Base-by-base conservation (phyloP, 345 rosid genomes). In the Melaleuca quinquenervia region DNA sequence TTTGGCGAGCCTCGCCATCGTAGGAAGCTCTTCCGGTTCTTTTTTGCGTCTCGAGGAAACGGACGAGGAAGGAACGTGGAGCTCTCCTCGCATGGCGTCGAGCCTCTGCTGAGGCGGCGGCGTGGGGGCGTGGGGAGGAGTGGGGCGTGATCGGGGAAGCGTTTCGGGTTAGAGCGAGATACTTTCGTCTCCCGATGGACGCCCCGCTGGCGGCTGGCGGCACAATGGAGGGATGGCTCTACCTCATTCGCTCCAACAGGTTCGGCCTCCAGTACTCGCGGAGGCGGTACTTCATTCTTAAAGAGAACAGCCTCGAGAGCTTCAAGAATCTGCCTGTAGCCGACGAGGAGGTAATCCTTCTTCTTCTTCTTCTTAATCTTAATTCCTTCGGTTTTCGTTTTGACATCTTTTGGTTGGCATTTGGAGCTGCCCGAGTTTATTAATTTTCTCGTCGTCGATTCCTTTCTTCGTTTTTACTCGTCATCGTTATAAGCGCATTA, bases 191-290 rank as follows among this genome's bases (percentile, higher is more conserved):
- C 8, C 86, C 6, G 53, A 49, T 24, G 36, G 52, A 87, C 87
- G 7, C 82, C 44, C 48, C 82, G 48, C 48, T 89, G 12, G 85
- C 86, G 85, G 84, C 85, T 27, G 94, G 91, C 62, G 91, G 90
- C 32, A 93, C 87, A 88, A 94, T 97, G 95, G 99, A 95, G 86
- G 99, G 99, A 36, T 97, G 99, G 99, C 90, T 97, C 52, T 93
- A 93, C 86, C 90, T 93, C 52, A 92, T 97, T 52, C 95, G 97
- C 87, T 91, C 93, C 45, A 94, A 91, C 89, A 94, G 98, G 87
- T 90, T 97, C 87, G 96, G 99, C 32, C 90, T 92, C 44, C 98
- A 93, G 82, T 92, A 90, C 87, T 94, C 98, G 29, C 90, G 96
- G 82, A 97, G 94, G 90, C 92, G 99, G 85, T 97, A 94, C 85